Percentiles rank a stretch among this genome's conserved stretches.
phyloP scores from a whole-genome alignment of 2,329 filamentous ascomycete species.

The Monosporascus sp. region DNA sequence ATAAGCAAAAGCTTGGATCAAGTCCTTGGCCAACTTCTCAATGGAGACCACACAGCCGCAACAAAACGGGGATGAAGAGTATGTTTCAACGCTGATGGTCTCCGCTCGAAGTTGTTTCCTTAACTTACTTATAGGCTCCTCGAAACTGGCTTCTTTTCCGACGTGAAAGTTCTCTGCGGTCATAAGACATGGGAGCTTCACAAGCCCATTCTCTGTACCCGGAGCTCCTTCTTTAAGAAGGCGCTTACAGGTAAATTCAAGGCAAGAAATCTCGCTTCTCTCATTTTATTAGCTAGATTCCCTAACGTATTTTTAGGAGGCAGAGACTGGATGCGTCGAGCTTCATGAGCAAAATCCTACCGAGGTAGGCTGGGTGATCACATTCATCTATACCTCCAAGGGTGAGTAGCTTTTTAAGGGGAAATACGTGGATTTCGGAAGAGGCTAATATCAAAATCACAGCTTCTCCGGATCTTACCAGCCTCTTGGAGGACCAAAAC shows the following conservation, averaged over 20 bases:
- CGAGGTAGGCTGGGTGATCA: conserved; percentile 2
- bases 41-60: too few species aligned
- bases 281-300: too few species aligned
- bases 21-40: too few species aligned
- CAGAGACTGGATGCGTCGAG: background rate
- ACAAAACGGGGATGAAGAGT: background rate
- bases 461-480: background rate
- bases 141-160: conserved; percentile 2
- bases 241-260: background rate
- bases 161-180: conserved; percentile 5
- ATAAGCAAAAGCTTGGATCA: too few species aligned
- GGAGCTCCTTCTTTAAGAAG: conserved; percentile 6
- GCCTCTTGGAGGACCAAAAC: background rate
- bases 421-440: too few species aligned
- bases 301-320: background rate
- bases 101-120: background rate
- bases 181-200: conserved; percentile 7
- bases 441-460: too few species aligned
- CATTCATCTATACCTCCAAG: conserved; percentile 4
- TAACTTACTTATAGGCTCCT: background rate
- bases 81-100: background rate
- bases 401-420: background rate
- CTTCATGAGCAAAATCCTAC: conserved; percentile 1
- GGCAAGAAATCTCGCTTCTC: background rate
- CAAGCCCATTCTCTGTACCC: conserved; percentile 1